Evolutionary conservation across 1,284 basidiomycete species (phyloP), one percentile per base, ranked within the genome.

Genomic region (Pseudozyma sp.): DNA sequence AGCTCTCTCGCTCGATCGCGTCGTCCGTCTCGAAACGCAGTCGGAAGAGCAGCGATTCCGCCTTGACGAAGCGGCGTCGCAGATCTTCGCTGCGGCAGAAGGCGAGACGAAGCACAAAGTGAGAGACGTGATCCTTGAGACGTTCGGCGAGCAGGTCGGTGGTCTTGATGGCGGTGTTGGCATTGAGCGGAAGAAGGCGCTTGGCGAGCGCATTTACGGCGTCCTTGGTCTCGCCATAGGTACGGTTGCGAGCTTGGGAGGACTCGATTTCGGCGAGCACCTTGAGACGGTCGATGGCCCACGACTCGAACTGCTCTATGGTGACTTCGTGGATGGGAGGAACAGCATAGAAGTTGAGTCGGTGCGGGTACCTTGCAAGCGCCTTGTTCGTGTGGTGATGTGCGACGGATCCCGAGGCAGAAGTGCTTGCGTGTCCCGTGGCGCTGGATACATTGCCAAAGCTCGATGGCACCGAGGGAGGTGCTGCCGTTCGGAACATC

Each of bases 61-160:
- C 92, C 78, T 94, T 93, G 59, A 97, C 87, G 81, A 97, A 99
- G 43, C 96, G 89, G 51, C 90, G 87, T 54, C 96, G 88, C 39
- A 99, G 87, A 66, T 99, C 97, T 77, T 97, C 95, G 48, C 94
- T 94, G 61, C 94, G 90, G 85, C 94, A 97, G 85, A 99, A 99
- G 2, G 97, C 95, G 42, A 99, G 88, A 46, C 97, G 87, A 65
- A 99, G 87, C 3, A 99, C 94, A 86, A 94, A 99, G 86, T 99
- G 97, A 17, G 94, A 91, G 34, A 97, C 88, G 81, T 95, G 92
- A 84, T 99, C 97, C 76, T 89, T 91, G 82, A 88, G 88, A 68
- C 97, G 88, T 84, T 99, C 90, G n/a, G 61, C 51, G 24, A 84
- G 78, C 9, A 85, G 85, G 40, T 93, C 89, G 45, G 61, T 51